These are phyloP conservation scores for Seiridium unicorne DNA, from an alignment of 2,329 filamentous ascomycete species.

Conservation along the genomic window DNA sequence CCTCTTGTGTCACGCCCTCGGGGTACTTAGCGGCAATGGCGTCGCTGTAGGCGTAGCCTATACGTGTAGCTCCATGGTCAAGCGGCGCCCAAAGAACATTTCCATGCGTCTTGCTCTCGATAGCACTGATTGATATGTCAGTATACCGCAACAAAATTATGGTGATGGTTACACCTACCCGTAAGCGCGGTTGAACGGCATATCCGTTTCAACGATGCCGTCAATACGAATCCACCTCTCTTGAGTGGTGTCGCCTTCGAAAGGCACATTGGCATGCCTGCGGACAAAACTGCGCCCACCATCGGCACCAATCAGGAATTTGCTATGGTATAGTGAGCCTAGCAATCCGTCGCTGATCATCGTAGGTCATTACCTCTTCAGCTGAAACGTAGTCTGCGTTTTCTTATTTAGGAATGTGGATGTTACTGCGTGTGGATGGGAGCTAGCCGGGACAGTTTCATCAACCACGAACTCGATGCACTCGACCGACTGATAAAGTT, in stretches of 20 bases:
- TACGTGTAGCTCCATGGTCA: slow-evolving; percentile 50
- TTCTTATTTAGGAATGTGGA: slow-evolving; percentile 16
- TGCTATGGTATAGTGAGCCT: slow-evolving; percentile 22
- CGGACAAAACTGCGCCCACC: slow-evolving; percentile 49
- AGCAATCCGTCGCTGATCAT: neutral
- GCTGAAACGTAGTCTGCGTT: slow-evolving; percentile 10
- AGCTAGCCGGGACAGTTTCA: slow-evolving; percentile 22
- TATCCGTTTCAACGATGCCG: slow-evolving; percentile 44
- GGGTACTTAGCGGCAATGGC: slow-evolving; percentile 35
- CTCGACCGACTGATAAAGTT: slow-evolving; percentile 22
- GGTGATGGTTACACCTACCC: slow-evolving; percentile 20
- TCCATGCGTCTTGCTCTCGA: slow-evolving; percentile 50
- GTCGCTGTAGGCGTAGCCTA: slow-evolving; percentile 50
- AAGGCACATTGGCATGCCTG: slow-evolving; percentile 41
- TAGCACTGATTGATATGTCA: slow-evolving; percentile 23
- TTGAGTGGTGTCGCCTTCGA: slow-evolving; percentile 46
- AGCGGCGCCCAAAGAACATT: slow-evolving; percentile 55
- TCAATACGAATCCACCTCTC: slow-evolving; percentile 55
- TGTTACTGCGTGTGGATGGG: slow-evolving; percentile 19
- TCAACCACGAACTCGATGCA: slow-evolving; percentile 36
- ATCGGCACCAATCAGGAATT: slow-evolving; percentile 50
- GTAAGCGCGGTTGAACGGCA: slow-evolving; percentile 46
- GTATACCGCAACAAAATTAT: neutral
- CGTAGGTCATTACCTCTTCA: slow-evolving; percentile 7
- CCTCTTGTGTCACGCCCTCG: slow-evolving; percentile 39